Percentiles rank a stretch among this genome's conserved stretches.
Evolutionary conservation across 495 filamentous ascomycete genomes (phyloP).

Genomic region (Trichoderma asperelloides): DNA sequence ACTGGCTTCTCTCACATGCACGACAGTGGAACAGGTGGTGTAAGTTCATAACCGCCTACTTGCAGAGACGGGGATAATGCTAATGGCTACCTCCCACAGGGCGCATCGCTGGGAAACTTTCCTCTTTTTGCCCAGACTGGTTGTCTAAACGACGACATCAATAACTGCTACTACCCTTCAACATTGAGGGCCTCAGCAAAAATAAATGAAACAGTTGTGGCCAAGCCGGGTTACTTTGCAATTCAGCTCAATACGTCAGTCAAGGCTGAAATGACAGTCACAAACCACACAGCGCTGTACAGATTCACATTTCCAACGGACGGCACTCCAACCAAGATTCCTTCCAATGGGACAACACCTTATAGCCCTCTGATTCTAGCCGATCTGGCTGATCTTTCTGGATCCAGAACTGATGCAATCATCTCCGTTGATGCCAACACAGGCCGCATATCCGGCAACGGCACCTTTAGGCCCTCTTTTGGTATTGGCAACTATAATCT

Average conservation of each 20-base stretch:
- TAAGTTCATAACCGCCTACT: constrained; percentile 14
- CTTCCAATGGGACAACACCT: background rate
- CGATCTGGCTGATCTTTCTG: constrained; percentile 53
- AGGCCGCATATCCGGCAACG: constrained; percentile 52
- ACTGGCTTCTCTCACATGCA: constrained; percentile 55
- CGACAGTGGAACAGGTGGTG: constrained; percentile 58
- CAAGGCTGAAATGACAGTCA: constrained; percentile 61
- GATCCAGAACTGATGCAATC: constrained; percentile 50
- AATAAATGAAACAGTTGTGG: constrained; percentile 43
- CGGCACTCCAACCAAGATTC: constrained; percentile 13
- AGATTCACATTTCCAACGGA: constrained; percentile 52
- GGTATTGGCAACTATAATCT: constrained; percentile 50
- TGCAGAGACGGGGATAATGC: constrained; percentile 20
- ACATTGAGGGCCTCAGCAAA: constrained; percentile 36
- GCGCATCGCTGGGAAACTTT: constrained; percentile 65
- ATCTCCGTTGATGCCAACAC: constrained; percentile 38
- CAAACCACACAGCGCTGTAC: constrained; percentile 57
- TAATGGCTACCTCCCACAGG: constrained; percentile 15
- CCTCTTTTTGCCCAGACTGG: constrained; percentile 60
- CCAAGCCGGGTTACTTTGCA: constrained; percentile 60
- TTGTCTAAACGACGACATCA: constrained; percentile 54
- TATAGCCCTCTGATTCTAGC: constrained; percentile 32
- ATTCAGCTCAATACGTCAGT: constrained; percentile 53
- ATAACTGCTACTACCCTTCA: constrained; percentile 50
- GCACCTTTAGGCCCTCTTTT: constrained; percentile 57